Conservation (phyloP, 305 asterid genomes). For the Fraxinus greggii region DNA sequence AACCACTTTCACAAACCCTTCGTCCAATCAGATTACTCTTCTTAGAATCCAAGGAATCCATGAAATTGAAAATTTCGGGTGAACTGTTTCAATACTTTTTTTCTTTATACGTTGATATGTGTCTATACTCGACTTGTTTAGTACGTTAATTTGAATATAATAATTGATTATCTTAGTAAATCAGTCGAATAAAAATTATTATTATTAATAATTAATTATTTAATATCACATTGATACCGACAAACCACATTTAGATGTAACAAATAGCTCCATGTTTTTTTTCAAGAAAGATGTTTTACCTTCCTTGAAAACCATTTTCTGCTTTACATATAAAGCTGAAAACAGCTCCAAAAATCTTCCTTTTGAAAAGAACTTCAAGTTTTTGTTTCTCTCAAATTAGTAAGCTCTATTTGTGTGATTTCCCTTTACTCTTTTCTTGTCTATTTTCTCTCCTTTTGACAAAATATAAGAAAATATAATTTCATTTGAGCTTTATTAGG, state of each 20-base stretch:
- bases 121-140: background rate
- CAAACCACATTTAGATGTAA: background rate
- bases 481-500: background rate
- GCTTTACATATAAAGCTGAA: conserved; percentile 23
- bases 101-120: background rate
- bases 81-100: background rate
- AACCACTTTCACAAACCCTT: conserved; percentile 20
- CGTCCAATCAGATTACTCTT: conserved; percentile 24
- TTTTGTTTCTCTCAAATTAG: conserved; percentile 20
- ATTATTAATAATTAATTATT: background rate
- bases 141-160: background rate
- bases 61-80: background rate
- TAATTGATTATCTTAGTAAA: background rate
- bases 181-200: background rate
- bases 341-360: conserved; percentile 10
- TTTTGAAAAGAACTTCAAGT: conserved; percentile 5
- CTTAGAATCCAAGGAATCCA: conserved; percentile 26
- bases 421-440: background rate
- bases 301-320: conserved; percentile 19
- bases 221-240: background rate
- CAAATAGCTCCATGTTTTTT: conserved; percentile 23
- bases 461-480: background rate
- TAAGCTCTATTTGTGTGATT: conserved; percentile 15
- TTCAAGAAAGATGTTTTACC: conserved; percentile 1
- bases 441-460: conserved; percentile 7